phyloP scores from a whole-genome alignment of 768 basidiomycete genomes.

The Leccinum ochraceum region DNA sequence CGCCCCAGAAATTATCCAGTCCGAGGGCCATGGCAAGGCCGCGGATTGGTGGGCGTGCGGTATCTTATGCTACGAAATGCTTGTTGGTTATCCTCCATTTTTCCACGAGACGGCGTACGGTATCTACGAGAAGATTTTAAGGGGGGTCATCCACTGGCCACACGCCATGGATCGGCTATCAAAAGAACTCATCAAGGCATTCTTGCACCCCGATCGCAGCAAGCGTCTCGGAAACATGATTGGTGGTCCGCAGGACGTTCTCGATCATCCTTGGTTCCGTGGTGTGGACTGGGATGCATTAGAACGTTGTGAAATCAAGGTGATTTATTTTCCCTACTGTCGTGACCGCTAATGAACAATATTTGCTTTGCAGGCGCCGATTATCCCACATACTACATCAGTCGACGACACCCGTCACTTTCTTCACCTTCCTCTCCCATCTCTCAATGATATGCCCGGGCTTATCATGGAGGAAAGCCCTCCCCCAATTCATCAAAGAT shows the following conservation, averaged over 20 bases:
- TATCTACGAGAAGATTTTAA: conserved; percentile 97
- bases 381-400: conserved; percentile 78
- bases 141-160: conserved; percentile 90
- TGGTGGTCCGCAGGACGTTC: conserved; percentile 88
- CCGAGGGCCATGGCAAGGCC: conserved; percentile 96
- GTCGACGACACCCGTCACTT: conserved; percentile 87
- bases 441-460: conserved; percentile 78
- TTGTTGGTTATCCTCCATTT: conserved; percentile 98
- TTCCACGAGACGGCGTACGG: conserved; percentile 98
- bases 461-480: conserved; percentile 64
- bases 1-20: conserved; percentile 97
- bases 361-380: conserved; percentile 63
- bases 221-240: conserved; percentile 92
- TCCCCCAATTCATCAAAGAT: conserved; percentile 58
- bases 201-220: conserved; percentile 89
- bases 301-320: conserved; percentile 83
- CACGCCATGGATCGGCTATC: conserved; percentile 86
- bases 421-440: conserved; percentile 74
- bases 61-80: conserved; percentile 96
- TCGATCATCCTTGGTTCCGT: conserved; percentile 93
- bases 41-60: conserved; percentile 99
- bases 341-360: conserved; percentile 1
- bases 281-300: conserved; percentile 93
- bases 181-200: conserved; percentile 82
- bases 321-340: conserved; percentile 38